Conservation (phyloP, 1,284 basidiomycete genomes). For the Malassezia cuniculi region DNA sequence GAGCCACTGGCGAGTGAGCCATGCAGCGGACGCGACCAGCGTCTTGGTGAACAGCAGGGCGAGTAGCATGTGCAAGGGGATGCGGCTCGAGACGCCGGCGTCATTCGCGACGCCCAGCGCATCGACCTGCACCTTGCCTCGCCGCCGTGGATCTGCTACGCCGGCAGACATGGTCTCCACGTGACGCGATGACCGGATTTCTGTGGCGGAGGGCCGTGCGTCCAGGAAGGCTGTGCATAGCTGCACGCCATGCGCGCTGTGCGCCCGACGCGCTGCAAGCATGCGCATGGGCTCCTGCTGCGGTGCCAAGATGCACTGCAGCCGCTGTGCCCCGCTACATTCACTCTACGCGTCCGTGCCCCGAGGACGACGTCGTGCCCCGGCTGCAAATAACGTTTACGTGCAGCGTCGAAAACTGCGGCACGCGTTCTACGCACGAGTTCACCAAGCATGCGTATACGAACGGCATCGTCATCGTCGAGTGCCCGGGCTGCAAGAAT, state of each 20-base stretch:
- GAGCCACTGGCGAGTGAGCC: constrained; percentile 39
- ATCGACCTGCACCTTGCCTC: constrained; percentile 14
- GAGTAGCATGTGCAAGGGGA: constrained; percentile 38
- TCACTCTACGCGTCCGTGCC: too few species aligned
- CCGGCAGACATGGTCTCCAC: too few species aligned
- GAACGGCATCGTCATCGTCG: constrained; percentile 74
- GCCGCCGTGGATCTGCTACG: constrained; percentile 17
- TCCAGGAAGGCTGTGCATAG: too few species aligned
- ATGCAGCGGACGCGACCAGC: constrained; percentile 34
- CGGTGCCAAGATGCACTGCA: too few species aligned
- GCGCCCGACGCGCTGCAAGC: too few species aligned
- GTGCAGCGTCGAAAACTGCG: constrained; percentile 51
- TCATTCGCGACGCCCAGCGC: background rate
- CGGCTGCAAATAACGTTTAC: constrained; percentile 37
- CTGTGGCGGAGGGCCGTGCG: too few species aligned
- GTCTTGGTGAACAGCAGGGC: constrained; percentile 40
- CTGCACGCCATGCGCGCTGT: too few species aligned
- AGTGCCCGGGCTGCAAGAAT: constrained; percentile 81
- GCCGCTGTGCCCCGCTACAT: too few species aligned
- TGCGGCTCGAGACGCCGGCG: constrained; percentile 16
- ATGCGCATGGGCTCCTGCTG: too few species aligned
- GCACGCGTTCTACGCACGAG: constrained; percentile 70
- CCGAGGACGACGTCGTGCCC: constrained; percentile 31
- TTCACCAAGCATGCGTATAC: constrained; percentile 75
- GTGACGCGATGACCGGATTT: too few species aligned